Base-by-base conservation (phyloP, 169 alveolate genomes). In the Eimeria zaria region DNA sequence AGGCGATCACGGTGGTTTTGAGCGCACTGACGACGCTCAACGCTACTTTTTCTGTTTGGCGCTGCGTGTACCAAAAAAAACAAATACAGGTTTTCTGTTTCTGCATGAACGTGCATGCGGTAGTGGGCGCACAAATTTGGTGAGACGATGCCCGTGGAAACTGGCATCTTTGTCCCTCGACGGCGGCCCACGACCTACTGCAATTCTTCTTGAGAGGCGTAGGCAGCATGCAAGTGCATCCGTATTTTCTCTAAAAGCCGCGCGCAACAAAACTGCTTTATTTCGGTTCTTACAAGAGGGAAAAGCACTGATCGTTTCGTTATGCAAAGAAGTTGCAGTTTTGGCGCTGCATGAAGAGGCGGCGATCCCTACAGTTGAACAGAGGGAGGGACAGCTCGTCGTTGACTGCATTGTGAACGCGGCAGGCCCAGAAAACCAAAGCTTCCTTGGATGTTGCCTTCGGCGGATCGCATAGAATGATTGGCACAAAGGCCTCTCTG, bases 331-430 rank as follows among this genome's bases (percentile, higher is more conserved):
- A 33, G 51, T 53, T 73, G 36, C 55, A 73, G 89, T 69, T 80
- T 46, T 48, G 69, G 51, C 46, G 55, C 58, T 36, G 91, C 51
- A n/a, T 14, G 69, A 58, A 84, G 78, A 84, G 78, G 36, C 78
- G 92, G 41, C 62, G 74, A 44, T 87, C 93, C 20, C 60, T 22
- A 83, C 96, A 93, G 74, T 88, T 60, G 46, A 41, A 93, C 20
- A 46, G 30, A 0, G 96, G 96, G 36, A 88, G 89, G n/a, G 96
- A 93, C 53, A 93, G 81, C 1, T 98, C 99, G 36, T 91, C 96
- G 80, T 98, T 98, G n/a, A 98, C 98, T 67, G 46, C 95, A 96
- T 98, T 97, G 88, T 98, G 99, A 22, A 97, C 95, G 30, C 97
- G 93, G 95, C 96, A 97, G 39, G 98, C 97, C 98, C 98, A 98